phyloP scores from a whole-genome alignment of 345 rosid genomes.

The Angophora floribunda region DNA sequence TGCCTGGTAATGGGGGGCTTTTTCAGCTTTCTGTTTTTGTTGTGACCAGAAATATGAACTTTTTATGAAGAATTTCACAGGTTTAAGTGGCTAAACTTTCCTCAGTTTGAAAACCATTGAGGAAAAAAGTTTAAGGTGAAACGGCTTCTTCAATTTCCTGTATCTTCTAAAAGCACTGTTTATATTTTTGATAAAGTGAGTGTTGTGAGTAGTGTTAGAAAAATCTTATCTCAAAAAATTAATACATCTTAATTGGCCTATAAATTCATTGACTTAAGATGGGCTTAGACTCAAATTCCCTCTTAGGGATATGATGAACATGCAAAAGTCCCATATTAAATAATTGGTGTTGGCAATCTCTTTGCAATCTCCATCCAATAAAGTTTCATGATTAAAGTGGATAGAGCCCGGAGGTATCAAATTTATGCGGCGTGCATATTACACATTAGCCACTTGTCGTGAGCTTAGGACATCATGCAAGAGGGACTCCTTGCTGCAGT shows the following conservation, averaged over 20 bases:
- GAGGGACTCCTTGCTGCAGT: background rate
- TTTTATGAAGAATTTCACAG: background rate
- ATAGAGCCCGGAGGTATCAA: fast-evolving
- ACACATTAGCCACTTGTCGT: background rate
- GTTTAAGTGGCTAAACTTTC: background rate
- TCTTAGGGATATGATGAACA: fast-evolving
- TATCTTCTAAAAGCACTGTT: fast-evolving
- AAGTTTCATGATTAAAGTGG: background rate
- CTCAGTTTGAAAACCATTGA: background rate
- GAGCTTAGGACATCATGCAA: background rate
- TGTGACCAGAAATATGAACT: background rate
- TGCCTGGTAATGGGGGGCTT: background rate
- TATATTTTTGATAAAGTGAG: background rate
- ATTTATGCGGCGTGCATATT: fast-evolving
- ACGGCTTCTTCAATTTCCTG: background rate
- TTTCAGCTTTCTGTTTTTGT: background rate
- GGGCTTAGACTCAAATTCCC: fast-evolving
- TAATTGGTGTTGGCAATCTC: background rate
- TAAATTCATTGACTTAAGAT: background rate
- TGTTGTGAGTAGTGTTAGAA: background rate
- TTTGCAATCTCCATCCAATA: background rate
- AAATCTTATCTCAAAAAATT: fast-evolving
- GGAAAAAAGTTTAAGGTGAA: background rate
- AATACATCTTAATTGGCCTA: fast-evolving
- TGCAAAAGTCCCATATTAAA: background rate